Evolutionary conservation across 345 rosid species (phyloP).

Genomic region (Melastoma malabathricum): DNA sequence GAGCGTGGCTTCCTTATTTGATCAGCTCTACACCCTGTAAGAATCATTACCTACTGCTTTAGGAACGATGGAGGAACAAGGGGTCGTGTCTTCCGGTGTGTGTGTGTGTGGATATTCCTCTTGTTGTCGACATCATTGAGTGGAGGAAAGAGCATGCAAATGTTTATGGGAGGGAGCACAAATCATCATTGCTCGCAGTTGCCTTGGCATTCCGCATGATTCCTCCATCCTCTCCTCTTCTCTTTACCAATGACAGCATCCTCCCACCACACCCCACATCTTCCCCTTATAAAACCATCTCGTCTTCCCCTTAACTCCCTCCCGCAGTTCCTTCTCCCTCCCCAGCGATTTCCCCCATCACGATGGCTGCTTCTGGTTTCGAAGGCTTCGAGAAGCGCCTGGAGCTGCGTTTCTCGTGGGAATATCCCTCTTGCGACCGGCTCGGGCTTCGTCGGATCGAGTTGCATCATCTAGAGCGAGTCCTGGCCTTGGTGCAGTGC

Average conservation of each 20-base stretch:
- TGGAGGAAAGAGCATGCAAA: too few relatives aligned
- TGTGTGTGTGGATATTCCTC: too few relatives aligned
- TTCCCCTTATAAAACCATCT: background rate
- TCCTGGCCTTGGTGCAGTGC: constrained; percentile 73
- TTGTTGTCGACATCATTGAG: too few relatives aligned
- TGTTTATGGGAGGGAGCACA: too few relatives aligned
- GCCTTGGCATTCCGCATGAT: constrained; percentile 91
- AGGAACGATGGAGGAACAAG: too few relatives aligned
- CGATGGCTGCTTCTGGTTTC: constrained; percentile 92
- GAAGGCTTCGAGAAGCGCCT: constrained; percentile 97
- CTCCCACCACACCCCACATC: constrained; percentile 4
- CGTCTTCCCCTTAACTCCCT: background rate
- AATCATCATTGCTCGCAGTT: constrained; percentile 87
- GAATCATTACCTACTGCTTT: too few relatives aligned
- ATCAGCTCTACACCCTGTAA: too few relatives aligned
- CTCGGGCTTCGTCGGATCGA: constrained; percentile 70
- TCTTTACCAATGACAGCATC: constrained; percentile 18
- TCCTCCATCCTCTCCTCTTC: constrained; percentile 15
- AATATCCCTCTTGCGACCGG: constrained; percentile 13
- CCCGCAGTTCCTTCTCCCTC: background rate
- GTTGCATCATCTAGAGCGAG: constrained; percentile 50
- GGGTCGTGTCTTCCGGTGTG: too few relatives aligned
- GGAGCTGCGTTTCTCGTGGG: constrained; percentile 72
- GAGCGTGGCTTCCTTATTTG: too few relatives aligned
- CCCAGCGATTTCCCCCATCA: background rate